These are phyloP conservation scores for Tulasnella sp. DNA, from an alignment of 768 basidiomycete genomes.

Conservation along the genomic window DNA sequence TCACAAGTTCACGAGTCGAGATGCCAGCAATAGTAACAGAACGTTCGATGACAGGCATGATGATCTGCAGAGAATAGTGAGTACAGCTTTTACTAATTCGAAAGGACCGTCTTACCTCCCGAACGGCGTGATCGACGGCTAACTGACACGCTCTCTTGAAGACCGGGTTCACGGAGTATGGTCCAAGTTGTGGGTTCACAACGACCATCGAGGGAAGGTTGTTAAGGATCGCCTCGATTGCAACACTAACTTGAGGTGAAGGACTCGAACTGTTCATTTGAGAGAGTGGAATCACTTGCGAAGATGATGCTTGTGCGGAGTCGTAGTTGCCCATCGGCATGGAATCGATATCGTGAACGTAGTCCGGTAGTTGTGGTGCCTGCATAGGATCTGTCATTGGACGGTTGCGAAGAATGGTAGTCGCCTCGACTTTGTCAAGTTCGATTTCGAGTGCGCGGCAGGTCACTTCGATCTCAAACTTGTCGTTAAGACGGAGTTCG, in stretches of 20 bases:
- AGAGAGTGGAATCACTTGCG: background rate
- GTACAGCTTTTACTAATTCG: background rate
- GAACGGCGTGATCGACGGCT: conserved; percentile 87
- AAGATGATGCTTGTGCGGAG: conserved; percentile 17
- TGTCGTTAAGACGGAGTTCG: conserved; percentile 89
- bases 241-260: conserved; percentile 58
- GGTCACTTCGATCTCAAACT: conserved; percentile 96
- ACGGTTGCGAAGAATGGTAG: conserved; percentile 68
- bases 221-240: conserved; percentile 70
- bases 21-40: conserved; percentile 98
- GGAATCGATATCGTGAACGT: conserved; percentile 68
- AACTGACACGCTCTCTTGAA: conserved; percentile 87
- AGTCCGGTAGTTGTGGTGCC: conserved; percentile 61
- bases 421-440: conserved; percentile 72
- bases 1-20: conserved; percentile 87
- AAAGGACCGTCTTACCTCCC: conserved; percentile 50
- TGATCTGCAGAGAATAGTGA: conserved; percentile 45
- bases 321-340: conserved; percentile 67
- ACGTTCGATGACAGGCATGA: conserved; percentile 92
- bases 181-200: conserved; percentile 66
- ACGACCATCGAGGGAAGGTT: conserved; percentile 60
- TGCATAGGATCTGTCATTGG: conserved; percentile 47
- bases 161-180: conserved; percentile 59
- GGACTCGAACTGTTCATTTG: conserved; percentile 28
- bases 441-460: conserved; percentile 88